Percentiles rank a stretch among this genome's conserved stretches.
These are phyloP conservation scores for Nemania sp. DNA, from an alignment of 2,329 filamentous ascomycete genomes.

Conservation along the genomic window DNA sequence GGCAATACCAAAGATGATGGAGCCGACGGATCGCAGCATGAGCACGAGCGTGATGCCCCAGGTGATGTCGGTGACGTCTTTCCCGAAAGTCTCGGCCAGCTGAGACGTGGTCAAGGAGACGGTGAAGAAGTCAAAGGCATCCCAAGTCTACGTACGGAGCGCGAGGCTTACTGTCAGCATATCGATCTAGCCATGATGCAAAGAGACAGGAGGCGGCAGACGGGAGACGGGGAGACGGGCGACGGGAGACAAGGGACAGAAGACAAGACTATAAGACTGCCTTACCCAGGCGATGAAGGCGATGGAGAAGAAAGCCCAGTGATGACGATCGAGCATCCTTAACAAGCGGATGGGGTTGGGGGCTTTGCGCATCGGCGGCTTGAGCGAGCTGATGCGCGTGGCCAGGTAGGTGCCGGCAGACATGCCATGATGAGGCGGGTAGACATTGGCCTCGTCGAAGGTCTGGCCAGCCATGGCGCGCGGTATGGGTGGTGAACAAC, in stretches of 20 bases:
- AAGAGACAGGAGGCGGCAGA: background rate
- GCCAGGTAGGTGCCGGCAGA: constrained; percentile 50
- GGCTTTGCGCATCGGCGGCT: constrained; percentile 59
- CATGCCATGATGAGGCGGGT: constrained; percentile 56
- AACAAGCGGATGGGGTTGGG: constrained; percentile 58
- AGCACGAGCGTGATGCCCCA: constrained; percentile 68
- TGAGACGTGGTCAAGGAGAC: constrained; percentile 63
- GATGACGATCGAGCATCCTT: constrained; percentile 52
- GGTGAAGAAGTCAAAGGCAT: constrained; percentile 70
- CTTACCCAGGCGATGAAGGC: constrained; percentile 62
- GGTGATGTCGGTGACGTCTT: constrained; percentile 61
- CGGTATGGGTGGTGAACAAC: no score
- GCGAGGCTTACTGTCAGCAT: constrained; percentile 16
- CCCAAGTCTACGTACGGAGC: constrained; percentile 56
- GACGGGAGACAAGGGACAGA: no score
- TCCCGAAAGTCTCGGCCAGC: constrained; percentile 57
- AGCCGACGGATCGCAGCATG: constrained; percentile 63
- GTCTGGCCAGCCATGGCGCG: constrained; percentile 20
- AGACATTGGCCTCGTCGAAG: constrained; percentile 32
- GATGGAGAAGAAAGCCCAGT: constrained; percentile 61
- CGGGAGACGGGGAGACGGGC: background rate
- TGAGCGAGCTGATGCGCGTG: constrained; percentile 60
- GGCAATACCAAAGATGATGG: constrained; percentile 58
- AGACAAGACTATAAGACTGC: no score
- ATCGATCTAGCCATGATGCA: background rate